Evolutionary conservation across 768 basidiomycete species (phyloP), one percentile per base, ranked within the genome.

Genomic region (Suillus spraguei): DNA sequence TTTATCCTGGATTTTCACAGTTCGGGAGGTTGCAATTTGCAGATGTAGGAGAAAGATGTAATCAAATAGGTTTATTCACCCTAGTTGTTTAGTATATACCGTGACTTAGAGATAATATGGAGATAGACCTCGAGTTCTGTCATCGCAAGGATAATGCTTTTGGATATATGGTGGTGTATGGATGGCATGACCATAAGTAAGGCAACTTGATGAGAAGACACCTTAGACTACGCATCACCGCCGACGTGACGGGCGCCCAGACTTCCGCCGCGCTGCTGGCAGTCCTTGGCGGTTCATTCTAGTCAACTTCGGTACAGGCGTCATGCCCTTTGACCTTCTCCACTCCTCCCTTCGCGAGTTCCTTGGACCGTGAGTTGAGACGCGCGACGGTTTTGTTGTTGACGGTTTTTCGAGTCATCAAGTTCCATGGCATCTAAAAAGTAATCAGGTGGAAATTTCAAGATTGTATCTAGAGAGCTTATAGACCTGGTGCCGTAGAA

Each of bases 361-460:
- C 38, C 93, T 86, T 3, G 88, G 84, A 14, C 94, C 94, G 69
- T 95, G 92, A 3, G 94, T 96, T 10, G 94, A 95, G 65, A 95
- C 81, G 24, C 72, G 73, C 56, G 72, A 72, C 5, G 77, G 59
- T 63, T 68, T 67, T 53, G 75, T 67, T 52, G 74, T 74, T 32
- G 74, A 61, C n/a, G 70, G 63, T 32, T 70, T 49, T 33, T 71
- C 66, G 67, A 63, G 52, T 64, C 69, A 59, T 92, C 89, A 47
- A 88, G 70, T 60, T 79, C 77, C 87, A 88, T 89, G 5, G 77
- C 75, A 65, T 85, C 87, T 80, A 67, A 11, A 60, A 35, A 17
- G 52, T 60, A 38, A 41, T 32, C 50, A 20, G 28, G 22, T 56
- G 20, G 28, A 9, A 32, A 36, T 42, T 8, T 62, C 32, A 1